Evolutionary conservation across 768 basidiomycete species (phyloP).

Genomic region (Daedaleopsis nitida): DNA sequence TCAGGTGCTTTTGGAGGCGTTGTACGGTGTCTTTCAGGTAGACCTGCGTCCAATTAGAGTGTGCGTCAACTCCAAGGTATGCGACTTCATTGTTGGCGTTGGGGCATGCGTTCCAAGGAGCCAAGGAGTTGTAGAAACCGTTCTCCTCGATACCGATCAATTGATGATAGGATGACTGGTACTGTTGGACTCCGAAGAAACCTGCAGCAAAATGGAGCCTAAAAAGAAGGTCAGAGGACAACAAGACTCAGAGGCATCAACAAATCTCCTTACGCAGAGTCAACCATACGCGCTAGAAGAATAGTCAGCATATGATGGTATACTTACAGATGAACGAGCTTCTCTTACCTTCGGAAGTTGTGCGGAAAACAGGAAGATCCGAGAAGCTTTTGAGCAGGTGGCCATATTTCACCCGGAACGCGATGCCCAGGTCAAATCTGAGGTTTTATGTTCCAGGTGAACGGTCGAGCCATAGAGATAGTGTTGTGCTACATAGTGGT

Average conservation of each 20-base stretch:
- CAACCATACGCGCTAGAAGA: constrained; percentile 34
- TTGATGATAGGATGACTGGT: constrained; percentile 45
- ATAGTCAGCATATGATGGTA: background rate
- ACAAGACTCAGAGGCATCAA: constrained; percentile 25
- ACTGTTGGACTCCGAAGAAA: constrained; percentile 48
- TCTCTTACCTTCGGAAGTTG: constrained; percentile 42
- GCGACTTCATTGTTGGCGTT: constrained; percentile 32
- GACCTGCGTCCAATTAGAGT: constrained; percentile 38
- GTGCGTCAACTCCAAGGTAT: constrained; percentile 27
- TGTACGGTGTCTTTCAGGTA: constrained; percentile 41
- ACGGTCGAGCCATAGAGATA: background rate
- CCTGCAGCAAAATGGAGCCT: constrained; percentile 53
- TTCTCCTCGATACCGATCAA: constrained; percentile 47
- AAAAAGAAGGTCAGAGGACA: constrained; percentile 16
- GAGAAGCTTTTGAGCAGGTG: constrained; percentile 43
- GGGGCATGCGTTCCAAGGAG: constrained; percentile 39
- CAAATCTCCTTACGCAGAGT: constrained; percentile 31
- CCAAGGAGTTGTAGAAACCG: constrained; percentile 50
- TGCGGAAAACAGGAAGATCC: constrained; percentile 52
- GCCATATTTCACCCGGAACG: constrained; percentile 49
- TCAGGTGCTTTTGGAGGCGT: constrained; percentile 36
- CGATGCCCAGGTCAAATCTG: constrained; percentile 42
- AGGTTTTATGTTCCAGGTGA: no score
- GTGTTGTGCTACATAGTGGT: background rate
- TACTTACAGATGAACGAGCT: background rate